These are phyloP conservation scores for Hypoxylon cercidicola DNA, from an alignment of 495 filamentous ascomycete species.

Conservation along the genomic window DNA sequence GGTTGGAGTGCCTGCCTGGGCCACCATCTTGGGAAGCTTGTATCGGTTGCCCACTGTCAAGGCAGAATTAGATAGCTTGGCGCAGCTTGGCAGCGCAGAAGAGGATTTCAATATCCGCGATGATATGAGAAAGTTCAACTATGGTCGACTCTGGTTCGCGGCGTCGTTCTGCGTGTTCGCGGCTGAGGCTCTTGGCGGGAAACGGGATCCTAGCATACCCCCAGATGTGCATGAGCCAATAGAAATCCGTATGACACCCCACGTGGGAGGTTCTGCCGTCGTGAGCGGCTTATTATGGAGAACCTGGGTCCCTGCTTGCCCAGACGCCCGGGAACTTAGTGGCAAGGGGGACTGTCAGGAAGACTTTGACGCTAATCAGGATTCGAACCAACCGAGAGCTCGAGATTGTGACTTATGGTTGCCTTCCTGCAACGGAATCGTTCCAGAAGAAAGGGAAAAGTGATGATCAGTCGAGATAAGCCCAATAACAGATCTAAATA, in stretches of 20 bases:
- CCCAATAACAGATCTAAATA: too few species aligned
- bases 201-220: conserved; percentile 6
- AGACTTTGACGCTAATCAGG: conserved; percentile 9
- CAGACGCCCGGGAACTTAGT: conserved; percentile 31
- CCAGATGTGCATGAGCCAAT: conserved; percentile 20
- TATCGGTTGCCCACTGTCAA: conserved; percentile 14
- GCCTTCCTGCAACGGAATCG: conserved; percentile 34
- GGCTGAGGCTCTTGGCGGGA: conserved; percentile 43
- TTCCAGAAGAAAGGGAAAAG: conserved; percentile 33
- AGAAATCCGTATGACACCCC: conserved; percentile 10
- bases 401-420: conserved; percentile 2
- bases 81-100: conserved; percentile 31
- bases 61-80: conserved; percentile 36
- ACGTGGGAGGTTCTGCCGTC: conserved; percentile 34
- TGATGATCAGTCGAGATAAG: conserved; percentile 2
- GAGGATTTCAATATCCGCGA: conserved; percentile 37
- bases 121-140: conserved; percentile 17
- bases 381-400: conserved; percentile 16
- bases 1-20: conserved; percentile 7
- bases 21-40: conserved; percentile 28
- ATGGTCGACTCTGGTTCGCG: conserved; percentile 26
- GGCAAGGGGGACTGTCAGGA: background rate
- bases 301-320: conserved; percentile 18
- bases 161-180: conserved; percentile 25
- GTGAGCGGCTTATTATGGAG: conserved; percentile 30